Conservation (phyloP, 2,329 filamentous ascomycete genomes). For the Blastomyces gilchristii region DNA sequence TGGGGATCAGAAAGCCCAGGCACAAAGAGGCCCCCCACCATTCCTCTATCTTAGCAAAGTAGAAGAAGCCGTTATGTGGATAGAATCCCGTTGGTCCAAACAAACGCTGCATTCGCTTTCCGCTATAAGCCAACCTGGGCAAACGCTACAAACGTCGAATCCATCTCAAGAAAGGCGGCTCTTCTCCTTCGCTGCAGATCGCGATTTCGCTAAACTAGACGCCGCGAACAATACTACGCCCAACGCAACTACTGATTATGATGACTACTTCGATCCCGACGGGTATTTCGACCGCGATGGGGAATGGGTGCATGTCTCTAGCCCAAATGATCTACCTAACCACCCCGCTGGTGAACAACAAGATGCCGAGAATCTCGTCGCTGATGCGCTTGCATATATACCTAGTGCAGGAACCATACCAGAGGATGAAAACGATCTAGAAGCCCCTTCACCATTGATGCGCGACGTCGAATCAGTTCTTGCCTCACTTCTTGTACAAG, state of each 20-base stretch:
- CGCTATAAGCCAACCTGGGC: neutral
- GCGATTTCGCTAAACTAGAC: slow-evolving; percentile 24
- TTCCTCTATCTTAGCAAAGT: slow-evolving; percentile 65
- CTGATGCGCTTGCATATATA: slow-evolving; percentile 2
- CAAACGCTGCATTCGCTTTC: neutral
- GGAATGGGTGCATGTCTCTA: slow-evolving; percentile 11
- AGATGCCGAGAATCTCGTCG: neutral
- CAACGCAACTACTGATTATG: slow-evolving; percentile 22
- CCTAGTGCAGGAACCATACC: slow-evolving; percentile 4
- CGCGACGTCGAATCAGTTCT: slow-evolving; percentile 66
- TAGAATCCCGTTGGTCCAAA: slow-evolving; percentile 39
- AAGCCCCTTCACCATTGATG: slow-evolving; percentile 38
- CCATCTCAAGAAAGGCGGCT: slow-evolving; percentile 6
- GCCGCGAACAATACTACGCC: slow-evolving; percentile 11
- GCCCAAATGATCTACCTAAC: slow-evolving; percentile 9
- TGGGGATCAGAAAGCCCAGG: slow-evolving; percentile 37
- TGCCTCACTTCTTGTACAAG: slow-evolving; percentile 66
- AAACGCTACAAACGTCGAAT: neutral
- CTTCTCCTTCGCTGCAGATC: slow-evolving; percentile 24
- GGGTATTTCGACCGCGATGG: slow-evolving; percentile 28
- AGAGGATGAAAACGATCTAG: slow-evolving; percentile 11
- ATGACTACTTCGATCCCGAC: slow-evolving; percentile 28
- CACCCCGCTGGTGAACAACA: slow-evolving; percentile 1
- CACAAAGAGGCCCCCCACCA: slow-evolving; percentile 49
- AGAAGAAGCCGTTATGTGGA: slow-evolving; percentile 51